A percentile compares a stretch with the other conserved stretches of the same genome.
phyloP scores from a whole-genome alignment of 2,329 filamentous ascomycete genomes.

The Pseudopithomyces chartarum region DNA sequence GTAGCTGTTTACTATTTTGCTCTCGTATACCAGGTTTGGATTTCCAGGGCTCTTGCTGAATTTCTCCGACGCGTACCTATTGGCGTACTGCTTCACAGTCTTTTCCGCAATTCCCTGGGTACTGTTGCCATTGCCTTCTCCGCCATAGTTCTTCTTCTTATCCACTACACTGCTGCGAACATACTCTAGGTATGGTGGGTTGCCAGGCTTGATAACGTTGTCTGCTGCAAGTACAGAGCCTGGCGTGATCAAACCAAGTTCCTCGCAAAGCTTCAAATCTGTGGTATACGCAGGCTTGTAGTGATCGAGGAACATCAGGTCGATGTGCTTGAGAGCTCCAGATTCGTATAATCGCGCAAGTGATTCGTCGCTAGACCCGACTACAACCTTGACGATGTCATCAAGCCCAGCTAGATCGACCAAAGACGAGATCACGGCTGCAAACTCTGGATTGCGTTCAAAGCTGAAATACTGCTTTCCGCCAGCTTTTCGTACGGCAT shows the following conservation, averaged over 20 bases:
- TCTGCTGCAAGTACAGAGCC: conserved; percentile 71
- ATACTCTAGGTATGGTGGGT: conserved; percentile 72
- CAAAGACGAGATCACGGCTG: conserved; percentile 69
- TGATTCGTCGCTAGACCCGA: conserved; percentile 71
- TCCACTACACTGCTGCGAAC: conserved; percentile 67
- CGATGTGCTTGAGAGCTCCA: conserved; percentile 63
- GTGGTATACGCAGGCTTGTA: conserved; percentile 76
- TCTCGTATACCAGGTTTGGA: conserved; percentile 69
- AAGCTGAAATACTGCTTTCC: conserved; percentile 72
- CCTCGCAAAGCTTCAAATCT: conserved; percentile 78
- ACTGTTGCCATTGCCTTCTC: conserved; percentile 41
- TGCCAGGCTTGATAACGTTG: conserved; percentile 74
- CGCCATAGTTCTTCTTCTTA: conserved; percentile 56
- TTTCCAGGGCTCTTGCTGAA: conserved; percentile 58
- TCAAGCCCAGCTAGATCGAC: conserved; percentile 75
- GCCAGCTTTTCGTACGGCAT: conserved; percentile 66
- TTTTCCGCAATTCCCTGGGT: conserved; percentile 49
- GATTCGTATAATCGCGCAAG: conserved; percentile 63
- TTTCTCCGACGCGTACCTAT: conserved; percentile 53
- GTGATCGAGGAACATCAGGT: conserved; percentile 80
- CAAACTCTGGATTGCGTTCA: conserved; percentile 76
- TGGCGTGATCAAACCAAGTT: conserved; percentile 65
- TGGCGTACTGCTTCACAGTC: conserved; percentile 55
- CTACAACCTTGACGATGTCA: conserved; percentile 70
- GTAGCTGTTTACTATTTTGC: conserved; percentile 66